A percentile compares a stretch with the other conserved stretches of the same genome.
phyloP scores from a whole-genome alignment of 192 early-diverging fungal species.

The Tieghemiomyces parasiticus region DNA sequence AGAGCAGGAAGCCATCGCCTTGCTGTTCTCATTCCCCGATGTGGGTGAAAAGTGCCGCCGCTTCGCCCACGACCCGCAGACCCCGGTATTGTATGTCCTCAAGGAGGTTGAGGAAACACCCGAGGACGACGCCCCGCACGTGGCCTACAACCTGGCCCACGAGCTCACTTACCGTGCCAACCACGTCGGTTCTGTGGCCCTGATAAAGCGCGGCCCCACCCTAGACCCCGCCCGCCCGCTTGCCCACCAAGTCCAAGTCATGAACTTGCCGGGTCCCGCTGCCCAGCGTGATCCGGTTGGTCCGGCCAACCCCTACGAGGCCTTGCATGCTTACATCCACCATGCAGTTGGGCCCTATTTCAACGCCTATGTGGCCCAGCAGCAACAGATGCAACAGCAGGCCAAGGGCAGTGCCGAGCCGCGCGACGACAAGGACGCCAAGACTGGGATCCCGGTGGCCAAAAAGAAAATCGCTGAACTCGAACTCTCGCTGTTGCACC shows the following conservation, averaged over 20 bases:
- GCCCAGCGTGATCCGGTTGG: slow-evolving; percentile 21
- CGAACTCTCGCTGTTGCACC: slow-evolving; percentile 80
- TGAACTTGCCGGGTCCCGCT: slow-evolving; percentile 73
- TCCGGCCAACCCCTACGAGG: slow-evolving; percentile 59
- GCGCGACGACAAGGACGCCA: slow-evolving; percentile 42
- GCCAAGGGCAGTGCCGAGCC: slow-evolving; percentile 32
- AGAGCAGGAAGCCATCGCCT: slow-evolving; percentile 33
- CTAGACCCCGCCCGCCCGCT: slow-evolving; percentile 59
- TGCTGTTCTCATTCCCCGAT: slow-evolving; percentile 48
- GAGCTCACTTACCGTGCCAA: slow-evolving; percentile 60
- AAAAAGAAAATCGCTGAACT: slow-evolving; percentile 99
- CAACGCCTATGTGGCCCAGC: slow-evolving; percentile 74
- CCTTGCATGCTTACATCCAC: slow-evolving; percentile 81
- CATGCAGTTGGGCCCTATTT: slow-evolving; percentile 92
- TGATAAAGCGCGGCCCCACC: slow-evolving; percentile 60
- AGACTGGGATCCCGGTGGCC: slow-evolving; percentile 75
- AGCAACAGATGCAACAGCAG: too few relatives aligned
- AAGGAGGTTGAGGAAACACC: slow-evolving; percentile 43
- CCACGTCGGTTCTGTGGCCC: slow-evolving; percentile 55
- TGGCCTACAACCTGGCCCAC: slow-evolving; percentile 42
- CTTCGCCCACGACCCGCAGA: slow-evolving; percentile 60
- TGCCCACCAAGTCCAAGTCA: slow-evolving; percentile 71
- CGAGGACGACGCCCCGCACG: neutral
- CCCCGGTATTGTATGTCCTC: slow-evolving; percentile 59
- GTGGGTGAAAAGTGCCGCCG: slow-evolving; percentile 51